These are phyloP conservation scores for Lumnitzera racemosa DNA, from an alignment of 345 rosid genomes.

Conservation along the genomic window DNA sequence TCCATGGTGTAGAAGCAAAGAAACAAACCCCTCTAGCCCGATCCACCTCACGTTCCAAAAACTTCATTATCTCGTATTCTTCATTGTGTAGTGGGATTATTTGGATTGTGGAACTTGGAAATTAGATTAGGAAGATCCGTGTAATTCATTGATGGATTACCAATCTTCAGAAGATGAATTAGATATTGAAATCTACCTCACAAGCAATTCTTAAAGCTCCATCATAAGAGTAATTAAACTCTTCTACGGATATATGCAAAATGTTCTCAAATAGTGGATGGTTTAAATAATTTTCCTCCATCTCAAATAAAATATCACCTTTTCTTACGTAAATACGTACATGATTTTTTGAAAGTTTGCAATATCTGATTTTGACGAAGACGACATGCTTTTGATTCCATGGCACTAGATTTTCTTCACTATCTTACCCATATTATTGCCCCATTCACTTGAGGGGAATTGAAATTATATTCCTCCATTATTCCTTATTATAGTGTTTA, in stretches of 20 bases:
- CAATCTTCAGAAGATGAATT: conserved; percentile 32
- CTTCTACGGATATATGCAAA: conserved; percentile 30
- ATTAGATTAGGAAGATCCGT: conserved; percentile 28
- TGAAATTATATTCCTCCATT: neutral
- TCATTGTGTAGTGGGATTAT: neutral
- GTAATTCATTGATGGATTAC: conserved; percentile 29
- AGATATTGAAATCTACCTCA: conserved; percentile 38
- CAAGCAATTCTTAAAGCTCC: conserved; percentile 48
- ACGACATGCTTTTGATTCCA: conserved; percentile 25
- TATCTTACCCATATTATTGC: conserved; percentile 10
- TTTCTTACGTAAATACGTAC: conserved; percentile 33
- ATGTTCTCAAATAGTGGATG: conserved; percentile 49
- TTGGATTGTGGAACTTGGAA: conserved; percentile 10
- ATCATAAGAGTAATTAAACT: conserved; percentile 38
- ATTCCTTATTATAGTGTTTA: neutral
- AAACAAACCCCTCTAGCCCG: no score
- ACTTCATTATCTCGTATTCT: no score
- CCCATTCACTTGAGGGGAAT: neutral
- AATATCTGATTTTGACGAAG: neutral
- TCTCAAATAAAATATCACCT: conserved; percentile 21
- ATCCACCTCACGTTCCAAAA: no score
- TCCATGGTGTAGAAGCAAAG: no score
- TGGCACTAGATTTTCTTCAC: conserved; percentile 39
- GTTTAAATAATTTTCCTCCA: conserved; percentile 42
- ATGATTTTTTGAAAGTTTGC: conserved; percentile 19